Base-by-base conservation (phyloP, 73 alveolate genomes). In the Strombidium stylifer region DNA sequence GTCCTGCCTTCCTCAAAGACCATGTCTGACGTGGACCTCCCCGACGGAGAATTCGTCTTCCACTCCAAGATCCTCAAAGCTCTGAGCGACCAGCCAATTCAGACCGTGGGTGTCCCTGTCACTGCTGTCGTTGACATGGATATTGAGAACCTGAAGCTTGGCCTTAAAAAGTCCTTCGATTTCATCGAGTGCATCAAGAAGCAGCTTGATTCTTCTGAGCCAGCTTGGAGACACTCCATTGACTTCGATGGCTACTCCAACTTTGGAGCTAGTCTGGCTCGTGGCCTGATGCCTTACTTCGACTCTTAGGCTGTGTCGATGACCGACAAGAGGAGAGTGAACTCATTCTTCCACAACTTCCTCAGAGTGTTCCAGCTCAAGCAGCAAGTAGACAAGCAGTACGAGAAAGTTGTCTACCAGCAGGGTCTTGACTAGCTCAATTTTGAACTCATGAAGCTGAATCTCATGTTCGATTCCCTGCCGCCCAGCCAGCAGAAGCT, bases 81-180 rank as follows among this genome's bases (percentile, higher is more conserved):
- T 5, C 35, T 48, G 24, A 48, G 24, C 24, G 41, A 32, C 2
- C 41, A 48, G 3, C 19, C n/a, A n/a, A 48, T n/a, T 37, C 2
- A 49, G 16, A 45, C 56, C 2, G 69, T 49, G 0, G 26, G 50
- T n/a, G 40, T 67, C 1, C 52, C 45, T 24, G 41, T 60, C n/a
- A 34, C n/a, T 19, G 7, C 36, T 3, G 67, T 59, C 48, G 53
- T 73, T 11, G 42, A 32, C 26, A 60, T 46, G 19, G 86, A 73
- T 27, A 53, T 73, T 3, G 41, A 25, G 21, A 34, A 59, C 0
- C 23, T 36, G 36, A 45, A 59, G n/a, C 53, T 60, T 0, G 66
- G 18, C 1, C 53, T 73, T 11, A 73, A 60, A 14, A 16, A 40
- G 1, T 36, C 21, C 19, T 40, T 67, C 28, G 41, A 57, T 31